Evolutionary conservation across 805 yeast genomes (phyloP).

Genomic region (Geotrichum ghanense): DNA sequence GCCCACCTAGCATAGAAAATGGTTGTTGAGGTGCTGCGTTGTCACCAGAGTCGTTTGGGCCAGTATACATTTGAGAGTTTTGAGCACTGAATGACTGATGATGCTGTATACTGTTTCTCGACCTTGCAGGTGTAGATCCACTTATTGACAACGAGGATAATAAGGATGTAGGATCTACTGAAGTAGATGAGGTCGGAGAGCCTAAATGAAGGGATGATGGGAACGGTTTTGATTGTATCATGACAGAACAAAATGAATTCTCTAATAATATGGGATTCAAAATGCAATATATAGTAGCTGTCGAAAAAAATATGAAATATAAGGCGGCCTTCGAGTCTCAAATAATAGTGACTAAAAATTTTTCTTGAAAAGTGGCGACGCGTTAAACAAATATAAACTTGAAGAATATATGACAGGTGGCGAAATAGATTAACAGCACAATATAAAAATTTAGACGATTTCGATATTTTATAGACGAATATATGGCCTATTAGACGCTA

Average conservation of each 20-base stretch:
- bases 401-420: no score
- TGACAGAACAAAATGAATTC: not conserved
- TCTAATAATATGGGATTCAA: no score
- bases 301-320: no score
- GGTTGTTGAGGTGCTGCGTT: not conserved
- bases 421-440: no score
- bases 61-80: not conserved
- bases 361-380: no score
- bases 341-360: no score
- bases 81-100: not conserved
- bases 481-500: no score
- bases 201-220: not conserved
- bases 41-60: not conserved
- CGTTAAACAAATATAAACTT: no score
- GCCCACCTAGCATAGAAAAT: not conserved
- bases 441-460: no score
- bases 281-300: no score
- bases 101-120: not conserved
- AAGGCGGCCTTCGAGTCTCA: no score
- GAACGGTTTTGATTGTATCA: slow-evolving; percentile 1
- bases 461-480: no score
- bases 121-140: not conserved
- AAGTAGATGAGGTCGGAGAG: not conserved
- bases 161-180: not conserved
- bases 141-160: not conserved